Evolutionary conservation across 176 grass and related monocot species (phyloP), one percentile per base, ranked within the genome.

Genomic region (Musa itinerans): DNA sequence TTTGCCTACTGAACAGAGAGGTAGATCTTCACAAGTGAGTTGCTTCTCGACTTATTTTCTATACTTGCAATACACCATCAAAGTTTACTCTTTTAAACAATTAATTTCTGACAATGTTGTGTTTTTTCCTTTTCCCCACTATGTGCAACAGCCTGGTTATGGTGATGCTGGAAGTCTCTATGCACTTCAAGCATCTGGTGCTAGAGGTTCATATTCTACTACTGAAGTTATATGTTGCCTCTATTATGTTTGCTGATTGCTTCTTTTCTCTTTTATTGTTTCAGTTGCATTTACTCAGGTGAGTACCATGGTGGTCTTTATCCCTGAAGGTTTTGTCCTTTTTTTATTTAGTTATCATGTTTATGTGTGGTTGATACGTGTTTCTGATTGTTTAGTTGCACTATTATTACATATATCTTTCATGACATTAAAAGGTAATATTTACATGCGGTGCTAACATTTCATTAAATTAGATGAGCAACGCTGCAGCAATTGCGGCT

Each of bases 241-340:
- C 53, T 65, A 15, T 16, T 6, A 9, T 73, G 54, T 59, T 68
- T 43, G 29, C 29, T 76, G 20, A 80, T 52, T 52, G 12, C 61
- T 43, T 34, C 3, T 62, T 25, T 25, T 51, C 74, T 53, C 21
- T 75, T 22, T 52, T 79, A n/a, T 65, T 15, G 53, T 75, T 83
- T 68, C 88, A 94, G 95, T 83, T 89, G 79, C 91, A 3, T 94
- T 78, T 74, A 66, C 78, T 52, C 94, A 92, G 95, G 95, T 99
- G 89, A 58, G 81, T 81, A 55, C 79, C 8, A 70, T 50, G 48
- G 48, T 50, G 4, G 34, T 43, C 51, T 43, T 70, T 70, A 9
- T n/a, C 43, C 68, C 9, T 50, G 9, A 48, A 79, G 65, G 65
- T 79, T 79, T 73, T 56, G 13, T 20, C 21, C 7, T 62, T 23